A percentile compares a stretch with the other conserved stretches of the same genome.
Conservation (phyloP, 2,329 filamentous ascomycete species). For the Neobulgaria alba region DNA sequence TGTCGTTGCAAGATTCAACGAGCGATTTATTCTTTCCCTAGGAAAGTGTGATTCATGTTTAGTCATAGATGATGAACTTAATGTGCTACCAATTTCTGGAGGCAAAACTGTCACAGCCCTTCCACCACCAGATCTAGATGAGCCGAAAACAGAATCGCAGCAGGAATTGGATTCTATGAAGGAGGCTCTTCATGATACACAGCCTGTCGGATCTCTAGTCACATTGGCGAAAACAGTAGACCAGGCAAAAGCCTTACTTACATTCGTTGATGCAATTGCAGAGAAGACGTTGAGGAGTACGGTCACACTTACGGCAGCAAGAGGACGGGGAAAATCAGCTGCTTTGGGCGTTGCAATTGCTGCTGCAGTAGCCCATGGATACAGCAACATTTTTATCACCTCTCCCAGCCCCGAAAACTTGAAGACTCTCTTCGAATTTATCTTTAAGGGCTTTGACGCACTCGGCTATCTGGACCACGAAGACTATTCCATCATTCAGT, state of each 20-base stretch:
- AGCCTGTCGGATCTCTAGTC: constrained; percentile 77
- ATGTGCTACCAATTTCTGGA: constrained; percentile 92
- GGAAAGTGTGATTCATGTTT: constrained; percentile 93
- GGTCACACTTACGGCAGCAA: constrained; percentile 83
- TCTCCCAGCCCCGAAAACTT: constrained; percentile 96
- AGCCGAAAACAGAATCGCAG: constrained; percentile 61
- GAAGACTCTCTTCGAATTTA: constrained; percentile 96
- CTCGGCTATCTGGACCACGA: constrained; percentile 89
- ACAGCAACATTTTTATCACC: constrained; percentile 99
- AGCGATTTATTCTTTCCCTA: constrained; percentile 89
- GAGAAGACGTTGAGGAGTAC: constrained; percentile 94
- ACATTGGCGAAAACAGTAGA: constrained; percentile 84
- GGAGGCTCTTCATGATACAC: constrained; percentile 74
- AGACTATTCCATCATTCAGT: constrained; percentile 97
- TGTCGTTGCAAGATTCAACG: constrained; percentile 93
- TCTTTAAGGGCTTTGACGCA: constrained; percentile 97
- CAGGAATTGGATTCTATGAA: constrained; percentile 81
- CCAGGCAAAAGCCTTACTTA: constrained; percentile 93
- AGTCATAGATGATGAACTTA: constrained; percentile 95
- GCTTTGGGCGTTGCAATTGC: constrained; percentile 91
- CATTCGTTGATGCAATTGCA: constrained; percentile 90
- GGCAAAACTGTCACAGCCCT: constrained; percentile 82
- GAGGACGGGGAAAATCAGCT: constrained; percentile 94
- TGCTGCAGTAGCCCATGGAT: constrained; percentile 88
- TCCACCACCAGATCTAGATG: constrained; percentile 65